These are phyloP conservation scores for Phaffia tasmanica DNA, from an alignment of 768 basidiomycete genomes.

Conservation along the genomic window DNA sequence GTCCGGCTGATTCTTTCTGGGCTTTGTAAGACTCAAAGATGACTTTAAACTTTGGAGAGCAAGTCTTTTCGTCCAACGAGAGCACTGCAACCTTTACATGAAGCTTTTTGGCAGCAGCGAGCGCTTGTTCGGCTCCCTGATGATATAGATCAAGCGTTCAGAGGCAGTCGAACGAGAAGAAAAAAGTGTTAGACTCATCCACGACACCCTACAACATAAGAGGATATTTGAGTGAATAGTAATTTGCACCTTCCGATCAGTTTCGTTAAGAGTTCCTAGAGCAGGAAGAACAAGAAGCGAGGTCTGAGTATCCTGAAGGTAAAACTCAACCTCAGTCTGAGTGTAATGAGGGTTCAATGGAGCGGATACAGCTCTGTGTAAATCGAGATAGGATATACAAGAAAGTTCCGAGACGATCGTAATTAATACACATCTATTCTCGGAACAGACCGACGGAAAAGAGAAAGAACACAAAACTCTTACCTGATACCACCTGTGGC, in stretches of 20 bases:
- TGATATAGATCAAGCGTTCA: neutral
- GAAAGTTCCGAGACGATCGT: neutral
- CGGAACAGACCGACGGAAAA: no score
- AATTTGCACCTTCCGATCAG: slow-evolving; percentile 7
- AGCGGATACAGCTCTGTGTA: slow-evolving; percentile 17
- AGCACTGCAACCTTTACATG: slow-evolving; percentile 16
- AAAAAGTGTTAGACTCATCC: neutral
- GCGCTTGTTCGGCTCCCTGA: slow-evolving; percentile 13
- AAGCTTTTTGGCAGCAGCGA: slow-evolving; percentile 18
- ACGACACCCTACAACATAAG: neutral
- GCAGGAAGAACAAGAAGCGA: slow-evolving; percentile 15
- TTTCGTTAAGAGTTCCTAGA: neutral
- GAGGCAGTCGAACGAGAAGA: neutral
- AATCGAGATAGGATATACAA: neutral
- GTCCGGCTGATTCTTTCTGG: slow-evolving; percentile 1
- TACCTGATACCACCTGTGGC: slow-evolving; percentile 17
- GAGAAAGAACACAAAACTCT: neutral
- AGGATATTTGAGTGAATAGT: neutral
- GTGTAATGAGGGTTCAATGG: slow-evolving; percentile 21
- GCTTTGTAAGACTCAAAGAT: slow-evolving; percentile 9
- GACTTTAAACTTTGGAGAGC: slow-evolving; percentile 12
- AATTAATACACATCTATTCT: no score
- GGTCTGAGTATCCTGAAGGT: slow-evolving; percentile 13
- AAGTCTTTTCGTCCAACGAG: neutral
- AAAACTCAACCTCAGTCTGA: slow-evolving; percentile 20